These are phyloP conservation scores for Cynara cardunculus DNA, from an alignment of 129 eudicot species.

Conservation along the genomic window DNA sequence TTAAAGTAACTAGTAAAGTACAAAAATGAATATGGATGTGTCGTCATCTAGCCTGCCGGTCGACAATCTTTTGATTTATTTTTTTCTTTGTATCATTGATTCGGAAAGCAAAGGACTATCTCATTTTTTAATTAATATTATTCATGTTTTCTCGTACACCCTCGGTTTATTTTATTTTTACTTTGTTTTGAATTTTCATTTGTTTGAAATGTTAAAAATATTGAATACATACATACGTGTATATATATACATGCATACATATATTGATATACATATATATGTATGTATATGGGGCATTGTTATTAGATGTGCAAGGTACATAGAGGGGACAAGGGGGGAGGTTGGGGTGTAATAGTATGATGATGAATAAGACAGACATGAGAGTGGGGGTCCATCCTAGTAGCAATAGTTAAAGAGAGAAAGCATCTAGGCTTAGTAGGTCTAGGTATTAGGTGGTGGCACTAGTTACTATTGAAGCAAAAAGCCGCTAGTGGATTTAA, in stretches of 20 bases:
- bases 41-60: conserved; percentile 18
- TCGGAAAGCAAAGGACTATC: conserved; percentile 14
- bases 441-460: conserved; percentile 38
- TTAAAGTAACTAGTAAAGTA: conserved; percentile 22
- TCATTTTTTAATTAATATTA: neutral
- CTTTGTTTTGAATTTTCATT: neutral
- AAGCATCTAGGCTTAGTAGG: conserved; percentile 42
- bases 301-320: conserved; percentile 13
- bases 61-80: conserved; percentile 16
- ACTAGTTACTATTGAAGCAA: conserved; percentile 35
- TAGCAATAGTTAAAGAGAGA: conserved; percentile 18
- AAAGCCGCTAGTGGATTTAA: conserved; percentile 34
- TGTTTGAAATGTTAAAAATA: neutral
- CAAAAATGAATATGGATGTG: conserved; percentile 19
- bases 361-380: conserved; percentile 33
- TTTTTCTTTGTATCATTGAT: conserved; percentile 2
- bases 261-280: neutral
- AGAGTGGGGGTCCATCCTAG: conserved; percentile 32
- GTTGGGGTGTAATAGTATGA: conserved; percentile 26
- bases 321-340: conserved; percentile 28
- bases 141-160: neutral
- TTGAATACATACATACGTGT: neutral
- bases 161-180: neutral
- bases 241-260: neutral
- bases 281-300: conserved; percentile 20